Evolutionary conservation across 2,329 filamentous ascomycete species (phyloP).

Genomic region (Aspergillus brasiliensis): DNA sequence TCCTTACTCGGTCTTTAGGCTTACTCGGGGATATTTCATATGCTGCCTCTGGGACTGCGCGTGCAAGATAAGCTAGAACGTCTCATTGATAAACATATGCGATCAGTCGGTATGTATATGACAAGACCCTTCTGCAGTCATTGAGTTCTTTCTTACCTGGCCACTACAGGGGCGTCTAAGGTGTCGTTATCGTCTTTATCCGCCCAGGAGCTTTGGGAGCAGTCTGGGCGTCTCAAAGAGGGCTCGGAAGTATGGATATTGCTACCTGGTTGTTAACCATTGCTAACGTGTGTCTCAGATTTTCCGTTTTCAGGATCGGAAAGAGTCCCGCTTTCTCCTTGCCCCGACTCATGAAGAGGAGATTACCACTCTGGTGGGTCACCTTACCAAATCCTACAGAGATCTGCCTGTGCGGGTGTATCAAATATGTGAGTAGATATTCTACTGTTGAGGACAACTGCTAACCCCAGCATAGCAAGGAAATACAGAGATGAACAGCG

Average conservation of each 20-base stretch:
- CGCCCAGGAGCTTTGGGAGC: constrained; percentile 78
- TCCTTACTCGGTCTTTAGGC: constrained; percentile 54
- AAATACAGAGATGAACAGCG: constrained; percentile 94
- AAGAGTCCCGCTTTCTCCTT: constrained; percentile 71
- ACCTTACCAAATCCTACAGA: constrained; percentile 77
- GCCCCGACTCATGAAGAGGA: constrained; percentile 97
- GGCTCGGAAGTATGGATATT: constrained; percentile 68
- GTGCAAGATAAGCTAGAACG: constrained; percentile 86
- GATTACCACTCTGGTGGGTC: constrained; percentile 78
- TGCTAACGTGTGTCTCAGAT: constrained; percentile 55
- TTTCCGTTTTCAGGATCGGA: constrained; percentile 79
- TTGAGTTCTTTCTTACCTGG: background rate
- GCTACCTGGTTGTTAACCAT: constrained; percentile 10
- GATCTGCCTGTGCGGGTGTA: constrained; percentile 84
- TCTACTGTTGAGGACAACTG: background rate
- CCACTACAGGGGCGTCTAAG: constrained; percentile 69
- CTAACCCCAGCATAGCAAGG: constrained; percentile 57
- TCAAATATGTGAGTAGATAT: constrained; percentile 70
- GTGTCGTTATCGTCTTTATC: constrained; percentile 83
- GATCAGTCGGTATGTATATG: constrained; percentile 60
- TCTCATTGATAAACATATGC: constrained; percentile 89
- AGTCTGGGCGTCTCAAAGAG: constrained; percentile 76
- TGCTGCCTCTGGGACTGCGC: constrained; percentile 81
- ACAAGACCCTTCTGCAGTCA: constrained; percentile 5
- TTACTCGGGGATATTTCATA: constrained; percentile 87